A percentile compares a stretch with the other conserved stretches of the same genome.
These are phyloP conservation scores for Quercus ilex DNA, from an alignment of 306 rosid genomes.

Conservation along the genomic window DNA sequence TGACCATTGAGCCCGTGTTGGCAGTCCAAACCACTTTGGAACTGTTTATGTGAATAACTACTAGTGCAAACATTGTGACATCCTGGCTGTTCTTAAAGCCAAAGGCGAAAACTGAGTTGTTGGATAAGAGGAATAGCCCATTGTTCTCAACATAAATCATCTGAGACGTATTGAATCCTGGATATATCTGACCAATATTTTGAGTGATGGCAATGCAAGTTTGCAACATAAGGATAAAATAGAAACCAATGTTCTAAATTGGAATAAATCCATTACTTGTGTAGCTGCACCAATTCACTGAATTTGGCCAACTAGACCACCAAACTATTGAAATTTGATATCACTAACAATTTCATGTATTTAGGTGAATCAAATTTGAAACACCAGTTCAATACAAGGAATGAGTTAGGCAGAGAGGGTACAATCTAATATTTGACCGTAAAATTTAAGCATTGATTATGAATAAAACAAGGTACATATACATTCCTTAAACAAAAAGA, in stretches of 20 bases:
- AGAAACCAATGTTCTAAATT: slow-evolving; percentile 5
- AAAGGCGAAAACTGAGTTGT: slow-evolving; percentile 23
- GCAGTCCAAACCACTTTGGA: slow-evolving; percentile 33
- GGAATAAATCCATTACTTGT: background rate
- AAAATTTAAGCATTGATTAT: no score
- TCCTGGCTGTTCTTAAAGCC: slow-evolving; percentile 19
- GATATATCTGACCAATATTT: slow-evolving; percentile 14
- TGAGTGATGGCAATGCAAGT: slow-evolving; percentile 22
- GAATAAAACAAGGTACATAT: no score
- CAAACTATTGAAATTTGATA: no score
- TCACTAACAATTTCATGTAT: background rate
- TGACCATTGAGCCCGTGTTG: slow-evolving; percentile 13
- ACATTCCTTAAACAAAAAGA: no score
- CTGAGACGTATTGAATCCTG: slow-evolving; percentile 36
- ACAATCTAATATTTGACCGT: no score
- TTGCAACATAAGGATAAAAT: slow-evolving; percentile 1
- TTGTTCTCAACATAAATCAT: background rate
- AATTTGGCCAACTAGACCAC: background rate
- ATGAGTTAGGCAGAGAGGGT: background rate
- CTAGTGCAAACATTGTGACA: slow-evolving; percentile 20
- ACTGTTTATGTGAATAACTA: slow-evolving; percentile 21
- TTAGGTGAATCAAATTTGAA: background rate
- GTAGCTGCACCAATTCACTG: background rate
- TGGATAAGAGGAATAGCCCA: slow-evolving; percentile 30
- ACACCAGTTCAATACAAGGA: background rate